Conservation (phyloP, 2,329 filamentous ascomycete species). For the Aspergillus udagawae region DNA sequence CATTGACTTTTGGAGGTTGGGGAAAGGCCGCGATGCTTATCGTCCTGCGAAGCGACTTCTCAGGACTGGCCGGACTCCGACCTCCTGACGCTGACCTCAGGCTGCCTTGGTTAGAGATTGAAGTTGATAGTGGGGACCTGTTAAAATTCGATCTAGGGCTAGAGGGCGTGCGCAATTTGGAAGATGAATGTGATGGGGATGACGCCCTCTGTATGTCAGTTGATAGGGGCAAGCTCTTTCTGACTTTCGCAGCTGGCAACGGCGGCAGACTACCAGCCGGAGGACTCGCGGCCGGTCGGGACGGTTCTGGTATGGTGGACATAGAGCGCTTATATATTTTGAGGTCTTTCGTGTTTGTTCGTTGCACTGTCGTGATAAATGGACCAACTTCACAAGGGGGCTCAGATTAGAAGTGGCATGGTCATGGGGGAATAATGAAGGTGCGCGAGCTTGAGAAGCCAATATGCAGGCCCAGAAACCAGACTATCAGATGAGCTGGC, state of each 20-base stretch:
- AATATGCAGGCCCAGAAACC: neutral
- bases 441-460: neutral
- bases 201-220: conserved; percentile 41
- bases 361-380: neutral
- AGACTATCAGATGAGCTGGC: neutral
- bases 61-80: conserved; percentile 50
- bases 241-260: conserved; percentile 67
- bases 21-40: conserved; percentile 94
- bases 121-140: conserved; percentile 46
- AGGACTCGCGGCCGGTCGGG: conserved; percentile 59
- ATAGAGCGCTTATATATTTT: conserved; percentile 23
- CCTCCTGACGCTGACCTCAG: conserved; percentile 54
- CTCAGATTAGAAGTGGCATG: neutral
- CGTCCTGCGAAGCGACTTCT: conserved; percentile 74
- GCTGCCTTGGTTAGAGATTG: conserved; percentile 53
- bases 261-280: conserved; percentile 70
- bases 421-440: neutral
- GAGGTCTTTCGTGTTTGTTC: neutral
- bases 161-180: conserved; percentile 58
- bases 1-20: conserved; percentile 71
- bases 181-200: conserved; percentile 45
- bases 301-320: conserved; percentile 63
- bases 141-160: conserved; percentile 50
- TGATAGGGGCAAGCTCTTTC: conserved; percentile 59
- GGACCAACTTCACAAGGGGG: neutral